Conservation (phyloP, 2,329 filamentous ascomycete genomes). For the Harringtonia aguacate region DNA sequence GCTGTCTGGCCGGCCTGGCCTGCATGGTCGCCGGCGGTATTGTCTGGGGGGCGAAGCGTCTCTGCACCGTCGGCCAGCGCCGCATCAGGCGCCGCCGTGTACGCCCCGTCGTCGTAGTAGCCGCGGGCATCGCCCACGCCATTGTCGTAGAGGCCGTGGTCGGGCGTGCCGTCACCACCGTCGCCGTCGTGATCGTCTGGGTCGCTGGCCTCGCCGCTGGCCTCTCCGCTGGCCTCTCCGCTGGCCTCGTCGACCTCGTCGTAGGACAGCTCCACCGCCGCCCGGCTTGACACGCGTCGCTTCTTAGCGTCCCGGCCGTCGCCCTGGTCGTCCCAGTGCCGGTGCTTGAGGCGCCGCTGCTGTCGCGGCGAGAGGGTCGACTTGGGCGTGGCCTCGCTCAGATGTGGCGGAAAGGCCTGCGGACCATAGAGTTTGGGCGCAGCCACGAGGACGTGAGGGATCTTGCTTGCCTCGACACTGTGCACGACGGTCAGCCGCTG, state of each 20-base stretch:
- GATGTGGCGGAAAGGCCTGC: constrained; percentile 17
- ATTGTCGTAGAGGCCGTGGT: constrained; percentile 35
- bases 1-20: no score
- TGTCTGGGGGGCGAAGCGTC: no score
- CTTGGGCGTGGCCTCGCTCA: neutral
- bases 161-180: constrained; percentile 13
- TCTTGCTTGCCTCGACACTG: constrained; percentile 64
- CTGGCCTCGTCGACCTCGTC: constrained; percentile 15
- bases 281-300: constrained; percentile 2
- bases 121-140: constrained; percentile 45
- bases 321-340: constrained; percentile 13
- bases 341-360: constrained; percentile 11
- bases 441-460: constrained; percentile 62
- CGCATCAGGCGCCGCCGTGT: constrained; percentile 48
- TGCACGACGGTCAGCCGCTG: neutral
- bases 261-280: constrained; percentile 16
- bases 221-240: neutral
- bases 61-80: constrained; percentile 4
- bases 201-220: constrained; percentile 14
- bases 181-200: constrained; percentile 15
- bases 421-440: constrained; percentile 40
- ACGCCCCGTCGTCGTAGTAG: constrained; percentile 70
- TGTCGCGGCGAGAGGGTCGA: constrained; percentile 26
- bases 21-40: no score
- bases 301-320: constrained; percentile 5